Conservation (phyloP, 1,284 basidiomycete species). For the Sporisorium exsertum region DNA sequence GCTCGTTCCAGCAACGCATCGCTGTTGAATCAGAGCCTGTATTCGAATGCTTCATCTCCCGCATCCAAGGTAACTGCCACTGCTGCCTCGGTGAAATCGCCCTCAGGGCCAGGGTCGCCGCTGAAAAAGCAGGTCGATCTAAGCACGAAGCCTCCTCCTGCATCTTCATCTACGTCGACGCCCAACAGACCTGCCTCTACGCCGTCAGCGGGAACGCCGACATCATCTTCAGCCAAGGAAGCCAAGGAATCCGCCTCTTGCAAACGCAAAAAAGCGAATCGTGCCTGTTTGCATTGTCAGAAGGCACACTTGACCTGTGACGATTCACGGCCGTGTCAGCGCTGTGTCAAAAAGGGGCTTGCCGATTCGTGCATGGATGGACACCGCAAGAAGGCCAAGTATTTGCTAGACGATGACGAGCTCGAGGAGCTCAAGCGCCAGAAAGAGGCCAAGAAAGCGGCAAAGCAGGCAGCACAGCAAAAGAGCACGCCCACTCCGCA, state of each 20-base stretch:
- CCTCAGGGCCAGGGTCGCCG: constrained; percentile 35
- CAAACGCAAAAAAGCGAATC: constrained; percentile 81
- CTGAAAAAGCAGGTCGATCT: constrained; percentile 39
- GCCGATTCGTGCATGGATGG: constrained; percentile 90
- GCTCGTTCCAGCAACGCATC: constrained; percentile 22
- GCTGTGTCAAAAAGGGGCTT: constrained; percentile 93
- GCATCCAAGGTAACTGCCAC: constrained; percentile 16
- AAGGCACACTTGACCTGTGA: constrained; percentile 95
- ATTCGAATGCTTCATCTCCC: constrained; percentile 29
- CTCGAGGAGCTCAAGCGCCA: constrained; percentile 56
- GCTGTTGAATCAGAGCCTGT: constrained; percentile 41
- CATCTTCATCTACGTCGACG: constrained; percentile 9
- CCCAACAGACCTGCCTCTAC: constrained; percentile 17
- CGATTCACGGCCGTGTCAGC: constrained; percentile 91
- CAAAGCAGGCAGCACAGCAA: constrained; percentile 33
- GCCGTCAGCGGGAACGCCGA: constrained; percentile 12
- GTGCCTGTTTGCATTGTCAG: constrained; percentile 95
- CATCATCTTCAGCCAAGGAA: constrained; percentile 21
- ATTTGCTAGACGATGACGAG: constrained; percentile 72
- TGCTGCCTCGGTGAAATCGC: not conserved
- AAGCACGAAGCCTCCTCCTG: constrained; percentile 5
- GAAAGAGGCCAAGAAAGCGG: constrained; percentile 53
- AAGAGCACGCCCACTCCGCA: constrained; percentile 9
- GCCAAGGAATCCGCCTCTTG: constrained; percentile 24
- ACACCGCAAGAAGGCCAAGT: constrained; percentile 97